Percentiles rank a stretch among this genome's conserved stretches.
These are phyloP conservation scores for Candida boleticola DNA, from an alignment of 805 yeast species.

Conservation along the genomic window DNA sequence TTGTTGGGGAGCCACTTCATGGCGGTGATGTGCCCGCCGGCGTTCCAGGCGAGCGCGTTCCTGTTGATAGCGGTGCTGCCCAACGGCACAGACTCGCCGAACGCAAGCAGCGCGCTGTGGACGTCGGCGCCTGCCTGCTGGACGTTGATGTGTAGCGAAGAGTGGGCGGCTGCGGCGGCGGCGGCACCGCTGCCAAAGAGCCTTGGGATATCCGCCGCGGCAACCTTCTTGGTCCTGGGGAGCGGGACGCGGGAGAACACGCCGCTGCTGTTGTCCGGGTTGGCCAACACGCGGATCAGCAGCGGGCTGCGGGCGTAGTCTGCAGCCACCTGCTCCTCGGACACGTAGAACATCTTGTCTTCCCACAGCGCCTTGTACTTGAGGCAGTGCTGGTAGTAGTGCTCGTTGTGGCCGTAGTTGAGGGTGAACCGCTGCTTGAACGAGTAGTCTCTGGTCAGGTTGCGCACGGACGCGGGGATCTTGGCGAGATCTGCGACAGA, in stretches of 20 bases:
- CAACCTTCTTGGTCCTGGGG: background rate
- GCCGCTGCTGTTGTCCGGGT: background rate
- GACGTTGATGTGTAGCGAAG: conserved; percentile 9
- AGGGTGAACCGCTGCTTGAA: conserved; percentile 31
- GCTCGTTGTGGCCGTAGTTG: conserved; percentile 50
- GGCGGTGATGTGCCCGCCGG: conserved; percentile 53
- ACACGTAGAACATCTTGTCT: conserved; percentile 41
- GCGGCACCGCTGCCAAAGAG: background rate
- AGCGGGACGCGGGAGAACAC: background rate
- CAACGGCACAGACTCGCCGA: conserved; percentile 10
- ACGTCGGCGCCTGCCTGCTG: conserved; percentile 8
- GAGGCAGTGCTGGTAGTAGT: conserved; percentile 40
- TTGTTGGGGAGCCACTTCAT: conserved; percentile 48
- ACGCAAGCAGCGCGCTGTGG: conserved; percentile 3
- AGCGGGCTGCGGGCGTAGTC: conserved; percentile 4
- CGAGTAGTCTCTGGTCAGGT: conserved; percentile 20
- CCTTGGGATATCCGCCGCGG: background rate
- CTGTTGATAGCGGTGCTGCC: conserved; percentile 17
- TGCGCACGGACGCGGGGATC: conserved; percentile 1
- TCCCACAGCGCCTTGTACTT: conserved; percentile 52
- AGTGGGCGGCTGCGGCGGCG: background rate
- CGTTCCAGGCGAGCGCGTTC: conserved; percentile 41
- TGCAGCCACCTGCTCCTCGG: conserved; percentile 23
- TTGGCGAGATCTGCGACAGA: background rate
- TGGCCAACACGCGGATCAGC: background rate